Evolutionary conservation across 306 rosid genomes (phyloP).

Genomic region (Urtica urens): DNA sequence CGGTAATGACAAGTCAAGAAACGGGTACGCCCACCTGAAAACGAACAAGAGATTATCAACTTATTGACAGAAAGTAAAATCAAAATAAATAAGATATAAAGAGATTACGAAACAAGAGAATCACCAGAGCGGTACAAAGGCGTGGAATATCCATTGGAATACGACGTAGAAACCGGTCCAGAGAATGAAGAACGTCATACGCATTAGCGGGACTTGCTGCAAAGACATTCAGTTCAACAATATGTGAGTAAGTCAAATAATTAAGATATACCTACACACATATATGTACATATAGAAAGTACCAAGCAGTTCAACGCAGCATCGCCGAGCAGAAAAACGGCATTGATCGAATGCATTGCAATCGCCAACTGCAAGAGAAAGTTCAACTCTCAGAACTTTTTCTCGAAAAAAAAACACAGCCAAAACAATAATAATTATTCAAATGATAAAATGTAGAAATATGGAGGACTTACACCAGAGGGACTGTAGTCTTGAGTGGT

Average conservation of each 20-base stretch:
- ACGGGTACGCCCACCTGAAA: constrained; percentile 82
- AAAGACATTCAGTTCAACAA: constrained; percentile 21
- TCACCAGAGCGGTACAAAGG: constrained; percentile 45
- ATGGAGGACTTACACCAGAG: constrained; percentile 37
- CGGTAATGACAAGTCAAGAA: constrained; percentile 64
- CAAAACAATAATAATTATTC: not conserved
- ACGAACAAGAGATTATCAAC: constrained; percentile 13
- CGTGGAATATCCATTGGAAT: constrained; percentile 59
- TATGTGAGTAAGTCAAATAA: constrained; percentile 3
- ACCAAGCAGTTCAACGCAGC: constrained; percentile 71
- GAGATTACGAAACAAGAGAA: not conserved
- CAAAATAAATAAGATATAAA: too few species aligned
- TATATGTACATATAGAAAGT: constrained; percentile 9
- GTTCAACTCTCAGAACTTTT: too few species aligned
- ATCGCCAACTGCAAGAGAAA: constrained; percentile 52
- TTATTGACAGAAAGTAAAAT: too few species aligned
- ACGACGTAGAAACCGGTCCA: constrained; percentile 57
- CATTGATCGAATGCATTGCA: constrained; percentile 58
- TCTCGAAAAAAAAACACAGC: not conserved
- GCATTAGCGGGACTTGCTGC: constrained; percentile 41
- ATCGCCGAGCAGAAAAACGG: constrained; percentile 59
- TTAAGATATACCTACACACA: not conserved
- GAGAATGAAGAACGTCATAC: constrained; percentile 58
- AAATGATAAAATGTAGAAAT: too few species aligned
- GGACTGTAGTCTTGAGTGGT: constrained; percentile 40